A percentile compares a stretch with the other conserved stretches of the same genome.
phyloP scores from a whole-genome alignment of 768 basidiomycete species.

The Mycena polygramma region DNA sequence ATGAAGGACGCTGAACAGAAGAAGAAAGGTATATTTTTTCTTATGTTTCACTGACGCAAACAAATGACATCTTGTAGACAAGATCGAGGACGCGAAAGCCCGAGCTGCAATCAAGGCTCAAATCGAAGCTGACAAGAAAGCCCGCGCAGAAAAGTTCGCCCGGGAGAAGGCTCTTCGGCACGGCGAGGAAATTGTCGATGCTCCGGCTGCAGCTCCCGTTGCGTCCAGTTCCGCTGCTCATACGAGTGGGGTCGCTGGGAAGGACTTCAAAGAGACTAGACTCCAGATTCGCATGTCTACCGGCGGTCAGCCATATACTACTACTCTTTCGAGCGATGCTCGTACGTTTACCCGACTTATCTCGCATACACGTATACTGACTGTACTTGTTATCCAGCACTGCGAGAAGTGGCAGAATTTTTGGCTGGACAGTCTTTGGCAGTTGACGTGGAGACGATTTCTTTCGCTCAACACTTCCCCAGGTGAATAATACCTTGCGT shows the following conservation, averaged over 20 bases:
- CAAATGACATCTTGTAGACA: constrained; percentile 67
- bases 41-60: too few species aligned
- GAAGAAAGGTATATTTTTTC: constrained; percentile 70
- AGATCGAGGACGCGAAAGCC: constrained; percentile 89
- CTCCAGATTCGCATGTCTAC: constrained; percentile 90
- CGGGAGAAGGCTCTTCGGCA: constrained; percentile 93
- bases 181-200: constrained; percentile 65
- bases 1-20: constrained; percentile 87
- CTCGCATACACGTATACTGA: constrained; percentile 11
- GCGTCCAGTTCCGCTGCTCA: constrained; percentile 52
- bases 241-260: constrained; percentile 64
- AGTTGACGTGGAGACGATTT: constrained; percentile 84
- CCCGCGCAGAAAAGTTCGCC: constrained; percentile 88
- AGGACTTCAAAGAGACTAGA: constrained; percentile 89
- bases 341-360: constrained; percentile 60
- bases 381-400: constrained; percentile 58
- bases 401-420: constrained; percentile 90
- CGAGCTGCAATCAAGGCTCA: constrained; percentile 91
- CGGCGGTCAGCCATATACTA: constrained; percentile 86
- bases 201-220: constrained; percentile 47
- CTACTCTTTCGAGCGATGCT: constrained; percentile 83
- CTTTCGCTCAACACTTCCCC: constrained; percentile 86
- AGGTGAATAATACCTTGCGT: constrained; percentile 60
- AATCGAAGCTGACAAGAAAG: constrained; percentile 94
- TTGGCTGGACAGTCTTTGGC: constrained; percentile 79